Conservation (phyloP, 805 yeast species). For the Zygosaccharomyces pseudorouxii region DNA sequence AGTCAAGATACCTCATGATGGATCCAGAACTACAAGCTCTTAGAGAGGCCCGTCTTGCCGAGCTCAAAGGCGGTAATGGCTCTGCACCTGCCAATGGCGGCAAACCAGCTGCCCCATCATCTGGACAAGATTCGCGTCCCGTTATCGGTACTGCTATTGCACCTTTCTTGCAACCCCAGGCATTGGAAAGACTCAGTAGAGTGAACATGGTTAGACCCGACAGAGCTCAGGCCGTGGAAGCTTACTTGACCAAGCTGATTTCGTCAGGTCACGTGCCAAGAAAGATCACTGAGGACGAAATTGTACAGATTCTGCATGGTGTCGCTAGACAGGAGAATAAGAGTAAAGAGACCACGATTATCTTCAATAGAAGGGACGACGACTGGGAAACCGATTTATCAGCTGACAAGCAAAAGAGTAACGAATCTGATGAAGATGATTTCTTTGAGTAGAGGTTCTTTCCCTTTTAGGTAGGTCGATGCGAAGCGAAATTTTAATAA, state of each 20-base stretch:
- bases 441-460: constrained; percentile 40
- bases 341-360: constrained; percentile 60
- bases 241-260: constrained; percentile 65
- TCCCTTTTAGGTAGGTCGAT: background rate
- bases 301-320: constrained; percentile 79
- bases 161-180: constrained; percentile 73
- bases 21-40: constrained; percentile 90
- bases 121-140: constrained; percentile 5
- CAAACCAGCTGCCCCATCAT: constrained; percentile 4
- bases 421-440: constrained; percentile 41
- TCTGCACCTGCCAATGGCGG: constrained; percentile 6
- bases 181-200: constrained; percentile 81
- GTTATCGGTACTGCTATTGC: constrained; percentile 40
- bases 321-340: constrained; percentile 69
- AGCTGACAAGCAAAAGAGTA: constrained; percentile 35
- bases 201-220: constrained; percentile 89
- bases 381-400: constrained; percentile 38
- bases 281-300: constrained; percentile 74
- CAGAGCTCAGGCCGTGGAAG: constrained; percentile 83
- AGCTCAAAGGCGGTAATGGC: constrained; percentile 48
- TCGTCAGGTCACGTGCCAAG: constrained; percentile 67
- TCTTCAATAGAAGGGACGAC: constrained; percentile 48
- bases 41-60: constrained; percentile 86
- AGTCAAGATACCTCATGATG: constrained; percentile 41
- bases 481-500: background rate